phyloP scores from a whole-genome alignment of 345 rosid genomes.

The Nephelium lappaceum region DNA sequence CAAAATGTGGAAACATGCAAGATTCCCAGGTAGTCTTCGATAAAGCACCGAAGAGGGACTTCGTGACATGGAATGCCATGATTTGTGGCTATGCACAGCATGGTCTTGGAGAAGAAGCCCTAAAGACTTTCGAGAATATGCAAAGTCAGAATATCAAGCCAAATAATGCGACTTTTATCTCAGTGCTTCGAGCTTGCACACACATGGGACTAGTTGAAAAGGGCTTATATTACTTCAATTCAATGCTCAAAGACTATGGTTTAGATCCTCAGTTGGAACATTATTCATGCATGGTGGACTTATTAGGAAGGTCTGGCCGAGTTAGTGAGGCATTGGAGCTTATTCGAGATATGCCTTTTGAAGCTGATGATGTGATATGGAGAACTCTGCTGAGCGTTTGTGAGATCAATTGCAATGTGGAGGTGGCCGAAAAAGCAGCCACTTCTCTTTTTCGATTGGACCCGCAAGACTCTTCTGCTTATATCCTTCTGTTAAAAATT shows the following conservation, averaged over 20 bases:
- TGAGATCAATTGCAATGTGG: slow-evolving; percentile 69
- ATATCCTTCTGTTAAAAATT: slow-evolving; percentile 75
- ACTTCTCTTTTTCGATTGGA: slow-evolving; percentile 58
- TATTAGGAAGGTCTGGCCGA: slow-evolving; percentile 82
- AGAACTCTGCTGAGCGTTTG: slow-evolving; percentile 81
- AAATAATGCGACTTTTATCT: slow-evolving; percentile 80
- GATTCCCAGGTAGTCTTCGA: slow-evolving; percentile 73
- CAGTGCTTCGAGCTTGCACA: slow-evolving; percentile 92
- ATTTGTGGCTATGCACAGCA: slow-evolving; percentile 87
- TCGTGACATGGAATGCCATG: slow-evolving; percentile 95
- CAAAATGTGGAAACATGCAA: slow-evolving; percentile 84
- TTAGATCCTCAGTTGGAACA: slow-evolving; percentile 83
- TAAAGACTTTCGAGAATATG: slow-evolving; percentile 66
- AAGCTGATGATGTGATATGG: slow-evolving; percentile 85
- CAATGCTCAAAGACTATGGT: slow-evolving; percentile 59
- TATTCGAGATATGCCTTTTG: slow-evolving; percentile 71
- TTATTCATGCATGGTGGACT: slow-evolving; percentile 90
- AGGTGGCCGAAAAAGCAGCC: slow-evolving; percentile 74
- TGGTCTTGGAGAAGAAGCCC: slow-evolving; percentile 79
- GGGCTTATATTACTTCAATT: slow-evolving; percentile 65
- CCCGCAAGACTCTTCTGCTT: slow-evolving; percentile 80
- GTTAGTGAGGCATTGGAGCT: slow-evolving; percentile 57
- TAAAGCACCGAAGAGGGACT: slow-evolving; percentile 64
- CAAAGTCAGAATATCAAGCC: slow-evolving; percentile 54
- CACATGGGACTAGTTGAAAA: slow-evolving; percentile 70